Evolutionary conservation across 2,329 filamentous ascomycete species (phyloP).

Genomic region (Reticulascus tulasneorum): DNA sequence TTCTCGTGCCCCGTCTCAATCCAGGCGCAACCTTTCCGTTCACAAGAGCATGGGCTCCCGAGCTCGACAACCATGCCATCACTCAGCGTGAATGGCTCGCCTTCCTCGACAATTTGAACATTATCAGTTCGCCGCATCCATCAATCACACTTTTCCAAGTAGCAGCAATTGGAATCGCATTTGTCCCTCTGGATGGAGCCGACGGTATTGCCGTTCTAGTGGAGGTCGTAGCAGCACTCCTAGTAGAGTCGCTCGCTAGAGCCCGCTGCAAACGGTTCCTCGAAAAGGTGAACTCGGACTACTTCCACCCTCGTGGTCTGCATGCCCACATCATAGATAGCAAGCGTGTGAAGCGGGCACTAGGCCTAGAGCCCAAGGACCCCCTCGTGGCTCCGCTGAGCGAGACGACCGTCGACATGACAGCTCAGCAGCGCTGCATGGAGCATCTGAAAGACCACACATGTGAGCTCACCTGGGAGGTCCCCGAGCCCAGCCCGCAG

Average conservation of each 20-base stretch:
- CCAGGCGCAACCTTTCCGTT: constrained; percentile 20
- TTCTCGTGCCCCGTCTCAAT: constrained; percentile 18
- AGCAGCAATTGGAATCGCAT: not conserved
- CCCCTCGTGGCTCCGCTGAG: constrained; percentile 17
- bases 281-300: constrained; percentile 22
- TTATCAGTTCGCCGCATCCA: not conserved
- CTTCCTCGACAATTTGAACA: constrained; percentile 33
- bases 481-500: constrained; percentile 2
- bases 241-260: constrained; percentile 19
- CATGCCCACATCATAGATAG: constrained; percentile 21
- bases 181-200: not conserved
- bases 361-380: constrained; percentile 18
- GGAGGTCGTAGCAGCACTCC: constrained; percentile 16
- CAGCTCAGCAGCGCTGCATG: constrained; percentile 18
- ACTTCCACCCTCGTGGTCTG: constrained; percentile 27
- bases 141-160: not conserved
- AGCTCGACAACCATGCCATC: constrained; percentile 18
- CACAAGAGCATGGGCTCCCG: constrained; percentile 19
- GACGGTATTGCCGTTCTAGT: constrained; percentile 7
- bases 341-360: constrained; percentile 18
- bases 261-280: constrained; percentile 23
- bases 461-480: constrained; percentile 13
- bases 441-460: constrained; percentile 11
- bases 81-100: constrained; percentile 21
- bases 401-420: constrained; percentile 18